phyloP scores from a whole-genome alignment of 805 yeast species.

The Kuraishia ogatae region DNA sequence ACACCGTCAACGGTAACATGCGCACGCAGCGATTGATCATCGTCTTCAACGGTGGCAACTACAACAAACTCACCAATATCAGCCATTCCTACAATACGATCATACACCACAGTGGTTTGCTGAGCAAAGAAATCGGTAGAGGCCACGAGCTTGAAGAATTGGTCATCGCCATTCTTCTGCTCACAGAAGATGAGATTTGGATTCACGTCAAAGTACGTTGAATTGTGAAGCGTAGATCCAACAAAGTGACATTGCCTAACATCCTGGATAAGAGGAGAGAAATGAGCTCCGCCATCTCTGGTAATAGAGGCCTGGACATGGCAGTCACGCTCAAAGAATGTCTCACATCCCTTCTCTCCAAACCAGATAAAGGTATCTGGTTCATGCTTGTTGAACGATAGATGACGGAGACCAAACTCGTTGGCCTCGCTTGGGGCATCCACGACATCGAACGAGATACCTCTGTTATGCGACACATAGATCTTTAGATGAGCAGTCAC shows the following conservation, averaged over 20 bases:
- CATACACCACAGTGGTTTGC: constrained; percentile 33
- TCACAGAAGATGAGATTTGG: constrained; percentile 61
- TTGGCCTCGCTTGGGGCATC: constrained; percentile 44
- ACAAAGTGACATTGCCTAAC: constrained; percentile 61
- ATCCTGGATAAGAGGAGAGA: constrained; percentile 42
- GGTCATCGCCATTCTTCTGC: constrained; percentile 23
- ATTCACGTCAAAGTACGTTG: constrained; percentile 16
- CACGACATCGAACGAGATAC: constrained; percentile 37
- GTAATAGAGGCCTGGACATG: constrained; percentile 52
- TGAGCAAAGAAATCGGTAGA: constrained; percentile 44
- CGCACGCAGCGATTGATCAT: constrained; percentile 46
- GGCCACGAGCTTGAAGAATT: constrained; percentile 24
- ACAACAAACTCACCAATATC: constrained; percentile 62
- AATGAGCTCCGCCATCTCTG: constrained; percentile 57
- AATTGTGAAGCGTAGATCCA: constrained; percentile 37
- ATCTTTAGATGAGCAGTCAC: constrained; percentile 41
- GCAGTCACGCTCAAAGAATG: constrained; percentile 37
- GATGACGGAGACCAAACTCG: constrained; percentile 24
- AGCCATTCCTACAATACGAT: constrained; percentile 65
- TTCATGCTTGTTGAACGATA: constrained; percentile 57
- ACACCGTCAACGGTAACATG: constrained; percentile 73
- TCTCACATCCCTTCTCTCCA: constrained; percentile 53
- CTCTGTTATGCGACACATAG: constrained; percentile 62
- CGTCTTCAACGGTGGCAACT: constrained; percentile 52
- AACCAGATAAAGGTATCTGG: constrained; percentile 57